Percentiles rank a stretch among this genome's conserved stretches.
Evolutionary conservation across 768 basidiomycete genomes (phyloP).

Genomic region (Lactarius quietus): DNA sequence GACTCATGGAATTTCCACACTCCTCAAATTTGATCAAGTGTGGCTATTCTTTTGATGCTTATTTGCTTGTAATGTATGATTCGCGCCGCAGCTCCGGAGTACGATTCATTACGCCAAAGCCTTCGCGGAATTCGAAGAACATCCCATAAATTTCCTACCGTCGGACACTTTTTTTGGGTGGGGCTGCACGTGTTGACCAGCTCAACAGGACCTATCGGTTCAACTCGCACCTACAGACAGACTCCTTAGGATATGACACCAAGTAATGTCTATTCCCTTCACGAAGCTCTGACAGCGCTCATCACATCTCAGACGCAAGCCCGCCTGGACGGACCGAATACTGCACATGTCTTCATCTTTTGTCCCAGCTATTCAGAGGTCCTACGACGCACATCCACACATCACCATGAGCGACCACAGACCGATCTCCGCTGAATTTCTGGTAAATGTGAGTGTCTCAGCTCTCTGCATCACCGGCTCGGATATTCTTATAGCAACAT

Average conservation of each 20-base stretch:
- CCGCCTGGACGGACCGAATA: conserved; percentile 86
- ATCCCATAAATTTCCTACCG: conserved; percentile 58
- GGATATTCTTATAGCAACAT: neutral
- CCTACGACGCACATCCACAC: conserved; percentile 59
- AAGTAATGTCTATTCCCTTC: conserved; percentile 45
- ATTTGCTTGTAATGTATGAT: neutral
- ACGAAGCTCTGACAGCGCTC: neutral
- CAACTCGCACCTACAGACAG: conserved; percentile 46
- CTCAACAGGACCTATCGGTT: conserved; percentile 68
- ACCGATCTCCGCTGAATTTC: conserved; percentile 70
- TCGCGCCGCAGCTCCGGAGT: conserved; percentile 45
- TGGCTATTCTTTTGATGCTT: neutral
- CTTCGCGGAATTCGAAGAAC: conserved; percentile 60
- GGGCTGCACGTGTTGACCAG: conserved; percentile 1
- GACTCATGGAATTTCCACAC: conserved; percentile 41
- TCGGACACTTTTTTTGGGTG: conserved; percentile 35
- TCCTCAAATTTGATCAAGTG: conserved; percentile 69
- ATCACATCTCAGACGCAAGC: conserved; percentile 54
- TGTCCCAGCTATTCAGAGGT: conserved; percentile 43
- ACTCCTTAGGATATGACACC: conserved; percentile 61
- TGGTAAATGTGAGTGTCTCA: conserved; percentile 47
- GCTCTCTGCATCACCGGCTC: neutral
- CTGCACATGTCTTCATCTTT: conserved; percentile 46
- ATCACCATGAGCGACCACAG: conserved; percentile 79
- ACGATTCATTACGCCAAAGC: conserved; percentile 49